A percentile compares a stretch with the other conserved stretches of the same genome.
These are phyloP conservation scores for Trichoderma sp. DNA, from an alignment of 2,329 filamentous ascomycete species.

Conservation along the genomic window DNA sequence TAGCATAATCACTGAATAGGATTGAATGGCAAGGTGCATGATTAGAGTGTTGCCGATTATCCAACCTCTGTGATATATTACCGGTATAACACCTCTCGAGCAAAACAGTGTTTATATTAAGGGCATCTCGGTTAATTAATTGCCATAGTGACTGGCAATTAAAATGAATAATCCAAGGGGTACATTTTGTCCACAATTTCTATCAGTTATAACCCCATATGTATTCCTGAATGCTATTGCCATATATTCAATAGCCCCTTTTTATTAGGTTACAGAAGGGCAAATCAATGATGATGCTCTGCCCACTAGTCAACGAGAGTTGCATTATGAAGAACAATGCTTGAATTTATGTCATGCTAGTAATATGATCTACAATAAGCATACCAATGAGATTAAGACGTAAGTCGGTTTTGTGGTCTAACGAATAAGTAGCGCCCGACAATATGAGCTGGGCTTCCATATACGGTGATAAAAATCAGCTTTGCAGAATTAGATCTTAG, in stretches of 20 bases:
- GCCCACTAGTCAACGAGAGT: accelerated
- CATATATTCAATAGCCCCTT: not conserved
- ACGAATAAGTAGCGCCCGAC: not conserved
- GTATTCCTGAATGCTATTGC: not conserved
- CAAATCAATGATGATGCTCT: not conserved
- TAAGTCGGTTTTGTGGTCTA: not conserved
- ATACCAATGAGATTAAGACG: not conserved
- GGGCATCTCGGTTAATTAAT: not conserved
- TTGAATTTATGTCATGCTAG: not conserved
- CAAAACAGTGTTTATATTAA: not conserved
- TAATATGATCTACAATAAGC: not conserved
- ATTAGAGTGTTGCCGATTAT: not conserved
- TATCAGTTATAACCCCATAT: not conserved
- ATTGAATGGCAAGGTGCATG: not conserved
- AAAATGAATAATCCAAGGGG: no score
- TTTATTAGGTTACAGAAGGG: not conserved
- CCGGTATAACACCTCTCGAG: not conserved
- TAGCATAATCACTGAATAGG: not conserved
- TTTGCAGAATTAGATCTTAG: not conserved
- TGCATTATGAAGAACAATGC: not conserved
- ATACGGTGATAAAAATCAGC: not conserved
- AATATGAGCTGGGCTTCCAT: not conserved
- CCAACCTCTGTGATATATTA: not conserved
- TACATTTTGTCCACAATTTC: no score
- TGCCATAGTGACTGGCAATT: no score